Evolutionary conservation across 768 basidiomycete species (phyloP).

Genomic region (Mycena polygramma): DNA sequence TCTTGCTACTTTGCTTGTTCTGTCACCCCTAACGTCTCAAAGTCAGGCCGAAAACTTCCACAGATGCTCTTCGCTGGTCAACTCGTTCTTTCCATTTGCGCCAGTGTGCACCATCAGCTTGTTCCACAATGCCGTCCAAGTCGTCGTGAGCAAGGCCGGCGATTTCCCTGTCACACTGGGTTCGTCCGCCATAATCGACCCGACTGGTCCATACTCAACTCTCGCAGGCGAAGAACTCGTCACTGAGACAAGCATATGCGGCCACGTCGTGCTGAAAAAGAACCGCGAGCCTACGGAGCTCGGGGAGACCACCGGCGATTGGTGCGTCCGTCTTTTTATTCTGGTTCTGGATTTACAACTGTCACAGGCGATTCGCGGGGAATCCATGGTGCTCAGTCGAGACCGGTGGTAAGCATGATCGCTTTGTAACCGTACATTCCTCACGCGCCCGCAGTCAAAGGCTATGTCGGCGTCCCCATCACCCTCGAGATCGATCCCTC

Average conservation of each 20-base stretch:
- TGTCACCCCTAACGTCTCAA: background rate
- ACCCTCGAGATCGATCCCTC: slow-evolving; percentile 18
- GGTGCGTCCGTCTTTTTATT: background rate
- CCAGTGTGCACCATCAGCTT: slow-evolving; percentile 24
- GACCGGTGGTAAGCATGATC: background rate
- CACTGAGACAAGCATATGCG: slow-evolving; percentile 30
- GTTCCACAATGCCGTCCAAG: slow-evolving; percentile 32
- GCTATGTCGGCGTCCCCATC: slow-evolving; percentile 27
- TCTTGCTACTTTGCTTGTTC: slow-evolving; percentile 6
- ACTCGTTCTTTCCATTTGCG: slow-evolving; percentile 20
- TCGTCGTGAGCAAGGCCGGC: slow-evolving; percentile 26
- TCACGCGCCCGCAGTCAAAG: background rate
- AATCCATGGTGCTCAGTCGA: slow-evolving; percentile 17
- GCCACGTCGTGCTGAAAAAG: slow-evolving; percentile 29
- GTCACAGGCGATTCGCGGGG: slow-evolving; percentile 14
- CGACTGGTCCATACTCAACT: no score
- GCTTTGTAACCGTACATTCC: no score
- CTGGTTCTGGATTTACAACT: no score
- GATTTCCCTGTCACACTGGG: slow-evolving; percentile 19
- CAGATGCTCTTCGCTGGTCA: slow-evolving; percentile 23
- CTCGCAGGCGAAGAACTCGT: slow-evolving; percentile 15
- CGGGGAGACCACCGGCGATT: slow-evolving; percentile 11
- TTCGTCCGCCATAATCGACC: no score
- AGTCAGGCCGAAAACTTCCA: slow-evolving; percentile 30
- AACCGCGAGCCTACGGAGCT: slow-evolving; percentile 21